Evolutionary conservation across 441 rosid genomes (phyloP).

Genomic region (Brassica hybrid): DNA sequence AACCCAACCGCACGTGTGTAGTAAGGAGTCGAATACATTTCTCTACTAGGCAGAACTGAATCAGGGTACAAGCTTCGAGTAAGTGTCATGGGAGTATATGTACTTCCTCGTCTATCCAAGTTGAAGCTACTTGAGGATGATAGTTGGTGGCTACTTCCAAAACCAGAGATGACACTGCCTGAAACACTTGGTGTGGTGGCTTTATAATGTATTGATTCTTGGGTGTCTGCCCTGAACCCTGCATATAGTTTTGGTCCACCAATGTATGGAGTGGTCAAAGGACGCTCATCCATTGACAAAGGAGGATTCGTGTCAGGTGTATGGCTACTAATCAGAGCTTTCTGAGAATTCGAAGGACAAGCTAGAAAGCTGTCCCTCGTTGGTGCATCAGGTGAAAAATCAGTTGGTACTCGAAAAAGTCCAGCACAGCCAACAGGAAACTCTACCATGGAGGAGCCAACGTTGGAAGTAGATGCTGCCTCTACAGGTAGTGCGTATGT

Average conservation of each 20-base stretch:
- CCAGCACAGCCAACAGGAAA: conserved; percentile 68
- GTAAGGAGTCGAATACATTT: conserved; percentile 46
- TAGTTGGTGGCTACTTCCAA: conserved; percentile 38
- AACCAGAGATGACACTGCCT: conserved; percentile 31
- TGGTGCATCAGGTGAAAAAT: conserved; percentile 46
- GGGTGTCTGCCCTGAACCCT: conserved; percentile 44
- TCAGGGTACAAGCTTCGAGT: conserved; percentile 49
- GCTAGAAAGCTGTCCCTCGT: conserved; percentile 40
- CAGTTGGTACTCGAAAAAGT: conserved; percentile 82
- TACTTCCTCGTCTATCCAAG: conserved; percentile 44
- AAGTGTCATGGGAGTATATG: conserved; percentile 38
- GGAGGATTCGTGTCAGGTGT: conserved; percentile 44
- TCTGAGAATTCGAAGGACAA: conserved; percentile 42
- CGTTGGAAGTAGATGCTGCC: conserved; percentile 37
- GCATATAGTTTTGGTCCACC: conserved; percentile 45
- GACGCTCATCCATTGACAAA: conserved; percentile 32
- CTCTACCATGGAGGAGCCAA: conserved; percentile 48
- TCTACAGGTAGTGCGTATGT: conserved; percentile 42
- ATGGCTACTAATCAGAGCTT: conserved; percentile 53
- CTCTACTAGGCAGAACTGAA: conserved; percentile 41
- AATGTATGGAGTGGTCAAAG: conserved; percentile 39
- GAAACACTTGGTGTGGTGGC: conserved; percentile 41
- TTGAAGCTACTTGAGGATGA: conserved; percentile 37
- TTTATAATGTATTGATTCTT: conserved; percentile 36
- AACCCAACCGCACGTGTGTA: conserved; percentile 42